Conservation (phyloP, 1,139 yeast species). For the Hansenula anomala region DNA sequence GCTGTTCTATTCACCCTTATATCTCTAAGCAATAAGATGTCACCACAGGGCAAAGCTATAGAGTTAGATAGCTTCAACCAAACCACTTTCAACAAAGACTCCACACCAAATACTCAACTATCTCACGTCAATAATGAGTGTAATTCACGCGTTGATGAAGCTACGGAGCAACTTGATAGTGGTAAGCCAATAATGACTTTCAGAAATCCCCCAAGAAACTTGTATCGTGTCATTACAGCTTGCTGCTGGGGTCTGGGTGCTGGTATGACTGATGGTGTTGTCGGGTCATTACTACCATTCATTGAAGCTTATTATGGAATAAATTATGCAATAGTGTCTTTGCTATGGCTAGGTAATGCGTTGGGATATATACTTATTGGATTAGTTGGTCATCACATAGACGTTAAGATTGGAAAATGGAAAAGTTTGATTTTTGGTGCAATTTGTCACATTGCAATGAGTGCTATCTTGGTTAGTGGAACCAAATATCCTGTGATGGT, state of each 20-base stretch:
- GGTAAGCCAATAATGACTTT: not conserved
- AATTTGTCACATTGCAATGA: conserved; percentile 20
- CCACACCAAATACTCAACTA: too few relatives aligned
- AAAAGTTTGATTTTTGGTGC: conserved; percentile 18
- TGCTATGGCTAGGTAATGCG: conserved; percentile 41
- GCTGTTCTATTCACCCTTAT: too few relatives aligned
- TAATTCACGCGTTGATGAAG: too few relatives aligned
- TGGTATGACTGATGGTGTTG: conserved; percentile 37
- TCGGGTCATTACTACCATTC: conserved; percentile 39
- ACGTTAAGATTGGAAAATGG: conserved; percentile 35
- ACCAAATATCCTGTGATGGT: conserved; percentile 35
- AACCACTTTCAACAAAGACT: too few relatives aligned
- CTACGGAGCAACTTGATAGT: too few relatives aligned
- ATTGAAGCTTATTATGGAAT: conserved; percentile 36
- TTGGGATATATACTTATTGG: conserved; percentile 38
- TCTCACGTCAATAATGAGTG: too few relatives aligned
- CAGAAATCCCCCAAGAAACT: conserved; percentile 44
- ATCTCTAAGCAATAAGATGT: too few relatives aligned
- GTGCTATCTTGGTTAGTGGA: conserved; percentile 26
- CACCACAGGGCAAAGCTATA: too few relatives aligned
- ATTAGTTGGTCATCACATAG: conserved; percentile 29
- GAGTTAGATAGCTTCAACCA: too few relatives aligned
- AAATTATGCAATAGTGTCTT: conserved; percentile 37
- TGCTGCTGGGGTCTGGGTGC: conserved; percentile 35
- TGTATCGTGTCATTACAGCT: conserved; percentile 37